Conservation (phyloP, 2,329 filamentous ascomycete genomes). For the Cercospora sp. region DNA sequence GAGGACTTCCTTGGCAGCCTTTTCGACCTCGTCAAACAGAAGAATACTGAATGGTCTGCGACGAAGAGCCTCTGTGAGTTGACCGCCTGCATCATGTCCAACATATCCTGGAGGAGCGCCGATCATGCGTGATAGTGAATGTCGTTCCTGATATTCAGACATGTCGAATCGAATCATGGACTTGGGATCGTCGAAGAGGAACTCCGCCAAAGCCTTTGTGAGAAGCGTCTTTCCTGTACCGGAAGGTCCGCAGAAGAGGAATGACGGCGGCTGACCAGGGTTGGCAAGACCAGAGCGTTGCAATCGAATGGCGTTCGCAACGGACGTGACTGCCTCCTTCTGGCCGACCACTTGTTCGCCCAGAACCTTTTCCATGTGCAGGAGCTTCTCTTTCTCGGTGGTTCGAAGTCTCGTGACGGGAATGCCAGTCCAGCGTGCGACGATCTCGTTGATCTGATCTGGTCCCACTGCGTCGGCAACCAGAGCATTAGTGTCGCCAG, state of each 20-base stretch:
- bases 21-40: slow-evolving; percentile 97
- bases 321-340: slow-evolving; percentile 86
- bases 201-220: slow-evolving; percentile 95
- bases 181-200: slow-evolving; percentile 95
- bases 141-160: slow-evolving; percentile 98
- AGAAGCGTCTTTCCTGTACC: slow-evolving; percentile 97
- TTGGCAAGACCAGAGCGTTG: slow-evolving; percentile 93
- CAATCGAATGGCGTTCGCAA: slow-evolving; percentile 92
- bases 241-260: slow-evolving; percentile 97
- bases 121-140: slow-evolving; percentile 95
- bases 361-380: slow-evolving; percentile 91
- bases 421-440: slow-evolving; percentile 96
- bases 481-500: slow-evolving; percentile 60
- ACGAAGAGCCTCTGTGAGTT: slow-evolving; percentile 90
- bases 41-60: slow-evolving; percentile 96
- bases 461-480: slow-evolving; percentile 92
- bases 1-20: slow-evolving; percentile 94
- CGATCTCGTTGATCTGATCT: slow-evolving; percentile 98
- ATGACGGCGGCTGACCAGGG: slow-evolving; percentile 94
- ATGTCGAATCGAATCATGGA: slow-evolving; percentile 99
- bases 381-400: slow-evolving; percentile 96
- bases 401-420: slow-evolving; percentile 92
- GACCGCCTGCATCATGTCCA: slow-evolving; percentile 91
- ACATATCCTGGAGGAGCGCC: slow-evolving; percentile 96
- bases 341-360: slow-evolving; percentile 86